Conservation (phyloP, 1,139 yeast genomes). For the Yamadazyma pseudoaaseri region DNA sequence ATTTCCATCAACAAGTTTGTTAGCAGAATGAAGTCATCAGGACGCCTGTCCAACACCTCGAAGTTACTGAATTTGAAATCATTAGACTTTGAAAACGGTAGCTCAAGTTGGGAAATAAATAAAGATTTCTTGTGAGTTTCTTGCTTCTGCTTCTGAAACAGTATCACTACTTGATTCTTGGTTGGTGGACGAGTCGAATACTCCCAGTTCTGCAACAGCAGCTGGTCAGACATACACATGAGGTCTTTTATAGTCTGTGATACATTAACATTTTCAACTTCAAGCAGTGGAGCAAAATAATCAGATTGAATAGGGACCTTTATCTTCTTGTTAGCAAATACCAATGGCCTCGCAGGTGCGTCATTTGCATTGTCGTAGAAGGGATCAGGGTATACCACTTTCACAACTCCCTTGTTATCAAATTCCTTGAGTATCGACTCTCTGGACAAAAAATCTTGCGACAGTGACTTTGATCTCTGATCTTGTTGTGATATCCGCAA, state of each 20-base stretch:
- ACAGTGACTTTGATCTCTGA: not conserved
- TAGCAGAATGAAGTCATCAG: constrained; percentile 48
- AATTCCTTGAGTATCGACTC: constrained; percentile 32
- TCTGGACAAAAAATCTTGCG: constrained; percentile 11
- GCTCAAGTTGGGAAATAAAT: constrained; percentile 48
- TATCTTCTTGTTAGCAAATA: constrained; percentile 67
- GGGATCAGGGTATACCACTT: constrained; percentile 61
- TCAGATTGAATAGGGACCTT: constrained; percentile 28
- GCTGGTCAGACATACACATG: constrained; percentile 1
- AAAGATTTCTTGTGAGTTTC: constrained; percentile 29
- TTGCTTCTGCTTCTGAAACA: constrained; percentile 22
- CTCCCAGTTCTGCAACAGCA: constrained; percentile 23
- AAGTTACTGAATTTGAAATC: constrained; percentile 34
- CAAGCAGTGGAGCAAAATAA: constrained; percentile 6
- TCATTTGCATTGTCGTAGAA: constrained; percentile 54
- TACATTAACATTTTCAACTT: constrained; percentile 3
- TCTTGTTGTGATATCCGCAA: constrained; percentile 7
- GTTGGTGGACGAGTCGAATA: constrained; percentile 32
- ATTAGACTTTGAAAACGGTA: constrained; percentile 38
- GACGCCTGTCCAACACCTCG: constrained; percentile 34
- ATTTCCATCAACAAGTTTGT: constrained; percentile 64
- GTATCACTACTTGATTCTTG: constrained; percentile 19
- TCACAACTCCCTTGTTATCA: constrained; percentile 45
- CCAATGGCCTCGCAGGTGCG: constrained; percentile 52
- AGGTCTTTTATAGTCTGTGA: constrained; percentile 5